Evolutionary conservation across 1,284 basidiomycete species (phyloP).

Genomic region (Heterobasidion irregulare): DNA sequence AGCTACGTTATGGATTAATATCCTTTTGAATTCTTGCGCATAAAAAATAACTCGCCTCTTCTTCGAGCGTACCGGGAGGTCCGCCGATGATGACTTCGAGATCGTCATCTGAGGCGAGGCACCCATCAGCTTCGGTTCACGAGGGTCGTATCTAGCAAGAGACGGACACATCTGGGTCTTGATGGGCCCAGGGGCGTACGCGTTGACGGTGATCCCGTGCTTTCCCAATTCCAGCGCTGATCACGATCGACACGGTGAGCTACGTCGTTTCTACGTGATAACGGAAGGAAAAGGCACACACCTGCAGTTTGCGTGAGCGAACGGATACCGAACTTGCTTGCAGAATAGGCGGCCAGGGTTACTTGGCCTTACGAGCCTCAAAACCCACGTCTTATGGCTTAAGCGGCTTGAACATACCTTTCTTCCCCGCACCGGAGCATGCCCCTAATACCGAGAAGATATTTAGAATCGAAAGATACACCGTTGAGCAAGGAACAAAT

Average conservation of each 20-base stretch:
- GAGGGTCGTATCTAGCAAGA: neutral
- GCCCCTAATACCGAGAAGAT: neutral
- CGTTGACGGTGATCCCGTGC: slow-evolving; percentile 20
- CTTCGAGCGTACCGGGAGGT: neutral
- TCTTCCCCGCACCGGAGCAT: neutral
- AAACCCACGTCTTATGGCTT: neutral
- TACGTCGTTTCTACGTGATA: neutral
- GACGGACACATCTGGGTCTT: neutral
- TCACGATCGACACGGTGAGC: neutral
- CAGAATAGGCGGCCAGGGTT: neutral
- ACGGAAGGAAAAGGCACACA: neutral
- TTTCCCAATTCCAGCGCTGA: slow-evolving; percentile 15
- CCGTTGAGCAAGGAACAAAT: neutral
- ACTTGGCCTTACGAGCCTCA: neutral
- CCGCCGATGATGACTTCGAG: neutral
- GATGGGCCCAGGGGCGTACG: slow-evolving; percentile 10
- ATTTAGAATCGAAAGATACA: neutral
- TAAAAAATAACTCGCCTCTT: neutral
- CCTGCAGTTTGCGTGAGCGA: slow-evolving; percentile 4
- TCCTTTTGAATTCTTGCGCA: neutral
- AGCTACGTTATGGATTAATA: neutral
- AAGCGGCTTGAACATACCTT: neutral
- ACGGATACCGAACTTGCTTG: slow-evolving; percentile 4
- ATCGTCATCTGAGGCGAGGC: neutral
- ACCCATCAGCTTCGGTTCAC: neutral